Evolutionary conservation across 164 flowering plant genomes (phyloP), one percentile per base, ranked within the genome.

Genomic region (Aristolochia contorta): DNA sequence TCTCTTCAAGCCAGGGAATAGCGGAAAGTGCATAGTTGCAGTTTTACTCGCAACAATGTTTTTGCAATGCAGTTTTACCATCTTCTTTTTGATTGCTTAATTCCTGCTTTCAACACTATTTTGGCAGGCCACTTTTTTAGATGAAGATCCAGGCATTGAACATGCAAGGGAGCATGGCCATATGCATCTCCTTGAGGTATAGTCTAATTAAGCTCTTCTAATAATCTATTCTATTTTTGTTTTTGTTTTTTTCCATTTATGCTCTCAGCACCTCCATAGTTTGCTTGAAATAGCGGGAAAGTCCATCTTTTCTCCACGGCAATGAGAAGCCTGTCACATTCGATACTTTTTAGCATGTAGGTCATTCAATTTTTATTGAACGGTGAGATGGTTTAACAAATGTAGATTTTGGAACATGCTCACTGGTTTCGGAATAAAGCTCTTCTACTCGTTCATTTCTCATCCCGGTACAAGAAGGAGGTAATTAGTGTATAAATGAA

Each of bases 91-190:
- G 5, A 27, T 5, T 5, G 2, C 30, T 27, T 2, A 27, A 27
- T 27, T 27, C 30, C 30, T 27, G 30, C 30, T 27, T 27, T 2
- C 30, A 5, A 2, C 30, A 27, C 5, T 2, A 19, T 60, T 66
- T 68, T 73, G 32, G 58, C 77, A 92, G 98, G 94, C 96, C 56
- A 92, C 98, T 61, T 92, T 87, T 69, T 75, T 92, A 55, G 92
- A 90, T 77, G 89, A 85, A 56, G 79, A 59, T 6, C 47, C 67
- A 65, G 84, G 93, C 72, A 70, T 86, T 58, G 97, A 93, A 64
- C 92, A 93, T 73, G 96, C 97, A 59, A 78, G 84, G 52, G 69
- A 84, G 63, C 96, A 75, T 72, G 99, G 99, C 23, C 99, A 93
- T 67, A 86, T 89, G 62, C 99, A 93, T 74, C 56, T 93, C 61